Percentiles rank a stretch among this genome's conserved stretches.
Evolutionary conservation across 441 rosid genomes (phyloP).

Genomic region (Corymbia calophylla): DNA sequence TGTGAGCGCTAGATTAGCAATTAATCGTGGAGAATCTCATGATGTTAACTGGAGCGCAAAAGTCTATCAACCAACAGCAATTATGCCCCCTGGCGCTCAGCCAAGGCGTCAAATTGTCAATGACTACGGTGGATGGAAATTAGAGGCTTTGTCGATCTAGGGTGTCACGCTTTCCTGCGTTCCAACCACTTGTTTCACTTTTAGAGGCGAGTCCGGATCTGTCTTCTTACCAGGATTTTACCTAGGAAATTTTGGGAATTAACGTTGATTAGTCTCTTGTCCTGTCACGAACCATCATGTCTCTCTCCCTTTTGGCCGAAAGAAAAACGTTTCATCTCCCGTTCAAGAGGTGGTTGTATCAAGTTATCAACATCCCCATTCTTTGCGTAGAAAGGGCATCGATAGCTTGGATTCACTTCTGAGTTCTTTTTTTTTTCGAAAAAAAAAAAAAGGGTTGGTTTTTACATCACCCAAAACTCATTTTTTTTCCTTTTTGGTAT

Average conservation of each 20-base stretch:
- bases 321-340: not conserved
- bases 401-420: not conserved
- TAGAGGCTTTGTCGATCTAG: not conserved
- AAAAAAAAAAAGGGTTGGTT: not conserved
- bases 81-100: not conserved
- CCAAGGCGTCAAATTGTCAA: not conserved
- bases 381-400: not conserved
- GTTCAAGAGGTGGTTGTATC: not conserved
- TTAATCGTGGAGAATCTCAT: constrained; percentile 5
- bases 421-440: not conserved
- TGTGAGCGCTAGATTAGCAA: not conserved
- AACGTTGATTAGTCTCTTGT: not conserved
- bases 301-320: not conserved
- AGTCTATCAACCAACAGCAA: not conserved
- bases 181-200: not conserved
- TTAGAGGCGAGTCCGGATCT: not conserved
- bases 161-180: not conserved
- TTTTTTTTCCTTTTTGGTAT: not conserved
- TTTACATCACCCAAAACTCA: not conserved
- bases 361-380: not conserved
- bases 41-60: not conserved
- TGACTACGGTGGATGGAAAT: not conserved
- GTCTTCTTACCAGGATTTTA: not conserved
- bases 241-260: not conserved
- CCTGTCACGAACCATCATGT: not conserved